Evolutionary conservation across 2,329 filamentous ascomycete species (phyloP).

Genomic region (Fusarium anthophilum): DNA sequence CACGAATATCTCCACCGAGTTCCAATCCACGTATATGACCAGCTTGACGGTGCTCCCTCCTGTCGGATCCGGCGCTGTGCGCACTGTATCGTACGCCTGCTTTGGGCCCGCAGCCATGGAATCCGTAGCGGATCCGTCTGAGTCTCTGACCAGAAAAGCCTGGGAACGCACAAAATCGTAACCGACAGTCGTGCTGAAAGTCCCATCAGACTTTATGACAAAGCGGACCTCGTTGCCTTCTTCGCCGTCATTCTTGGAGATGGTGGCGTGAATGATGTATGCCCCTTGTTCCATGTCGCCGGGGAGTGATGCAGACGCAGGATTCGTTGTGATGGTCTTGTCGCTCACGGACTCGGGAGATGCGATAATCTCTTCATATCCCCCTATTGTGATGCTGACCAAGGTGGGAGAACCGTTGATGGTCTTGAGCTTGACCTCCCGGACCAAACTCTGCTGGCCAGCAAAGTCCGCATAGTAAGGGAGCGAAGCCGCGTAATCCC

Average conservation of each 20-base stretch:
- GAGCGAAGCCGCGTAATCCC: not conserved
- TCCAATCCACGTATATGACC: not conserved
- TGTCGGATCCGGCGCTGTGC: not conserved
- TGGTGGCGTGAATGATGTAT: not conserved
- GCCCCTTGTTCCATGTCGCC: not conserved
- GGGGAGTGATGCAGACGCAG: not conserved
- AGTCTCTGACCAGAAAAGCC: not conserved
- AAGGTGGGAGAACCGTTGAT: not conserved
- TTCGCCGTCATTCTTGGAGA: not conserved
- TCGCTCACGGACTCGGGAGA: not conserved
- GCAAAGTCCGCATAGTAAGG: not conserved
- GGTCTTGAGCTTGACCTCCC: not conserved
- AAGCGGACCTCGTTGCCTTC: not conserved
- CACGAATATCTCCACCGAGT: not conserved
- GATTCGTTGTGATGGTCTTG: not conserved
- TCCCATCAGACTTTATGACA: not conserved
- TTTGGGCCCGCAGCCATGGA: not conserved
- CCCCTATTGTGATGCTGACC: not conserved
- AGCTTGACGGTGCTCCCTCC: not conserved
- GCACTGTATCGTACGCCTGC: not conserved
- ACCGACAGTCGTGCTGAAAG: not conserved
- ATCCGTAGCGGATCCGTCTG: not conserved
- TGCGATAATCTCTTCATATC: fast-evolving
- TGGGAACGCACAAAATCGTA: not conserved
- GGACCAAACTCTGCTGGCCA: not conserved